These are phyloP conservation scores for Aphanocladium album DNA, from an alignment of 2,329 filamentous ascomycete species.

Conservation along the genomic window DNA sequence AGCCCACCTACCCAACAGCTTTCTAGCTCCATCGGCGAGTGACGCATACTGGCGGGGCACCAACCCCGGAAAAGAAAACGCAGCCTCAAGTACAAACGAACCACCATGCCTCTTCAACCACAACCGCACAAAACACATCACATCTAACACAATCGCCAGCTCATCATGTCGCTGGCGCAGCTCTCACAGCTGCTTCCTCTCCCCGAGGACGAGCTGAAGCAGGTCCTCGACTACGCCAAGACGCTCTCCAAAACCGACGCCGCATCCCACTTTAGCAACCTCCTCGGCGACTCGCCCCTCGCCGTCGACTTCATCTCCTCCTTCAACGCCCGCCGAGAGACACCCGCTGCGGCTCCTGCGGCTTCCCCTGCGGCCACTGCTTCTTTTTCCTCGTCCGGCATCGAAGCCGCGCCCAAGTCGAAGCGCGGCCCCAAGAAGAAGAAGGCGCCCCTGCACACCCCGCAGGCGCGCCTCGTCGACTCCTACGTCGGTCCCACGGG, in stretches of 20 bases:
- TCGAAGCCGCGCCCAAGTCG: conserved; percentile 44
- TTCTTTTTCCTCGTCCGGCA: conserved; percentile 14
- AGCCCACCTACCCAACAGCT: too few species aligned
- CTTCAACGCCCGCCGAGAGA: conserved; percentile 65
- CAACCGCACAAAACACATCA: neutral
- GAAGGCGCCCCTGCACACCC: conserved; percentile 58
- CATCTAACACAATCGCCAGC: neutral
- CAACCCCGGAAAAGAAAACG: neutral
- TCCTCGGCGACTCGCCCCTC: conserved; percentile 80
- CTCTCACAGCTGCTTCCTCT: conserved; percentile 77
- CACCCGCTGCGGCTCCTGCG: conserved; percentile 22
- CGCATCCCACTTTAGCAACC: conserved; percentile 77
- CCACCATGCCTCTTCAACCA: neutral
- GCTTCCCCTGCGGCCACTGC: conserved; percentile 19
- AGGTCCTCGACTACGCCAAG: conserved; percentile 76
- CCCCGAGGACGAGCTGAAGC: conserved; percentile 76
- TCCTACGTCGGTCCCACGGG: conserved; percentile 63
- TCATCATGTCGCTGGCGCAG: conserved; percentile 56
- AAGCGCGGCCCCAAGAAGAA: conserved; percentile 48
- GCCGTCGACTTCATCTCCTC: conserved; percentile 71
- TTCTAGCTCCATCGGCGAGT: conserved; percentile 3
- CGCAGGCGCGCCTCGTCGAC: conserved; percentile 53
- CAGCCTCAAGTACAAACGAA: neutral
- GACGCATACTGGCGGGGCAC: conserved; percentile 8
- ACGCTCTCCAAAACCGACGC: conserved; percentile 72